phyloP scores from a whole-genome alignment of 129 eudicot genomes.

The Kitagawia praeruptora region DNA sequence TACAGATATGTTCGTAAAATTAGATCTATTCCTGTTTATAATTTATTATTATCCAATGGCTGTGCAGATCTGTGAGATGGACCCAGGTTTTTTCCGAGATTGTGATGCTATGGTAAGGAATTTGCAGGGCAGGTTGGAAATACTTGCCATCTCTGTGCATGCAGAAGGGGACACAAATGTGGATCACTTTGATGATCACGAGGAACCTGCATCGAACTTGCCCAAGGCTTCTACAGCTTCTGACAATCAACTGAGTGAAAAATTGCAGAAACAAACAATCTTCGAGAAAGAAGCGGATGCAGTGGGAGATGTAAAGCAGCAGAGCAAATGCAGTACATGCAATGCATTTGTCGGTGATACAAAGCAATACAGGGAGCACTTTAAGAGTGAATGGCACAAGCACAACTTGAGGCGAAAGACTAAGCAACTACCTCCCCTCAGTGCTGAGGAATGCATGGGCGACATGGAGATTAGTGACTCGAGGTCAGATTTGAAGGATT shows the following conservation, averaged over 20 bases:
- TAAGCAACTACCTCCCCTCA: slow-evolving; percentile 69
- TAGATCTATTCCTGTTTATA: not conserved
- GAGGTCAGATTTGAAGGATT: slow-evolving; percentile 57
- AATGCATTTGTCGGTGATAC: slow-evolving; percentile 77
- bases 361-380: slow-evolving; percentile 82
- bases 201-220: slow-evolving; percentile 37
- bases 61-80: slow-evolving; percentile 76
- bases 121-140: slow-evolving; percentile 75
- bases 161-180: slow-evolving; percentile 64
- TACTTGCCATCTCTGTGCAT: slow-evolving; percentile 80
- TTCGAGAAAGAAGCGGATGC: slow-evolving; percentile 17
- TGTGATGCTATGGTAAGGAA: slow-evolving; percentile 73
- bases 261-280: slow-evolving; percentile 47
- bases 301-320: slow-evolving; percentile 52
- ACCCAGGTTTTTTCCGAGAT: slow-evolving; percentile 75
- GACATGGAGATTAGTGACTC: slow-evolving; percentile 55
- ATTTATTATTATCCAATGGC: not conserved
- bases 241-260: slow-evolving; percentile 35
- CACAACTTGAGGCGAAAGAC: slow-evolving; percentile 86
- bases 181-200: slow-evolving; percentile 61
- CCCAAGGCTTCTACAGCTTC: slow-evolving; percentile 25
- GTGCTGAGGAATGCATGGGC: slow-evolving; percentile 71
- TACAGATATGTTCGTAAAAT: not conserved
- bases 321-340: slow-evolving; percentile 80
- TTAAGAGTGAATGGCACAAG: slow-evolving; percentile 94